Percentiles rank a stretch among this genome's conserved stretches.
Conservation (phyloP, 1,284 basidiomycete species). For the Malassezia furfur region DNA sequence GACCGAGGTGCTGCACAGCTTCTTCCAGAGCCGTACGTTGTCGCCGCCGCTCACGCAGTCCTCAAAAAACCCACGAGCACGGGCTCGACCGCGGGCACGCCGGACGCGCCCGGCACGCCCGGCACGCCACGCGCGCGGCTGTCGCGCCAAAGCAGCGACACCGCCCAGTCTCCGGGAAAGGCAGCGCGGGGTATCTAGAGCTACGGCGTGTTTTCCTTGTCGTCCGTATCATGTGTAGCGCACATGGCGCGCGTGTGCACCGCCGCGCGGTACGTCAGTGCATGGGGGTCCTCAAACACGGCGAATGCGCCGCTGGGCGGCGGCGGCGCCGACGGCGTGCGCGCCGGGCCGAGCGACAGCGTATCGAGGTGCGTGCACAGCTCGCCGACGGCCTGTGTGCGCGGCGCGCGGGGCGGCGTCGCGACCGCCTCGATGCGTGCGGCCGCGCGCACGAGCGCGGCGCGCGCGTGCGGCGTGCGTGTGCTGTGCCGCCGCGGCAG, state of each 20-base stretch:
- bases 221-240: slow-evolving; percentile 3
- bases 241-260: slow-evolving; percentile 10
- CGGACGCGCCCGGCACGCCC: neutral
- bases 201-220: slow-evolving; percentile 11
- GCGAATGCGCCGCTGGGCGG: neutral
- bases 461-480: neutral
- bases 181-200: neutral
- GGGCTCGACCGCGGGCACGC: neutral
- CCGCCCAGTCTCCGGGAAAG: no score
- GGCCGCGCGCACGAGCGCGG: neutral
- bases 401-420: neutral
- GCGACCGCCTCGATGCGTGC: no score
- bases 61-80: slow-evolving; percentile 14
- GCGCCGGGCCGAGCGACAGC: neutral
- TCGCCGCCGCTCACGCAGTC: neutral
- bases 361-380: slow-evolving; percentile 3
- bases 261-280: neutral
- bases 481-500: no score
- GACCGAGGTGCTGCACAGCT: slow-evolving; percentile 39
- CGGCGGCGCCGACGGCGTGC: neutral
- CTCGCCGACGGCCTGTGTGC: neutral
- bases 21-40: slow-evolving; percentile 36
- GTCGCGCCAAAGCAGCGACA: neutral
- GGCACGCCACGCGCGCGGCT: slow-evolving; percentile 5
- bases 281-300: slow-evolving; percentile 13